Conservation (phyloP, 768 basidiomycete species). For the Fomitopsis pulvina region DNA sequence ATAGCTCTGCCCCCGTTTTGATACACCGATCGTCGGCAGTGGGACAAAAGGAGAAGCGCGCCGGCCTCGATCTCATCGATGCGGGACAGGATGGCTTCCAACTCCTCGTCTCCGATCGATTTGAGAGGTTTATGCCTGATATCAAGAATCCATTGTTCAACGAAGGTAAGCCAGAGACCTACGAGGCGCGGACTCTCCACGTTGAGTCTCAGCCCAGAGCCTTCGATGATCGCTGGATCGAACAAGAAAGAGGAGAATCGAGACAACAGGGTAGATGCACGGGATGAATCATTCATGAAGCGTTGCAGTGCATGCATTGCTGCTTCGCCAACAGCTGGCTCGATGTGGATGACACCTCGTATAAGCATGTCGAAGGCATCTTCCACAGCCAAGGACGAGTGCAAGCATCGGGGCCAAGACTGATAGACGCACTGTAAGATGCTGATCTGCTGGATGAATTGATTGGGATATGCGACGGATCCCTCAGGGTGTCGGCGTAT, state of each 20-base stretch:
- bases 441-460: slow-evolving; percentile 54
- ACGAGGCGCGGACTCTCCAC: slow-evolving; percentile 64
- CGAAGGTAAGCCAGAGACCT: slow-evolving; percentile 64
- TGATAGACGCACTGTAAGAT: slow-evolving; percentile 75
- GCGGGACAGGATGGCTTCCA: slow-evolving; percentile 36
- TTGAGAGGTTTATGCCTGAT: slow-evolving; percentile 37
- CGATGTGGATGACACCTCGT: slow-evolving; percentile 78
- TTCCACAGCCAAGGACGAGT: slow-evolving; percentile 42
- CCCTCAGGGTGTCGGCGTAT: slow-evolving; percentile 65
- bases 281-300: slow-evolving; percentile 54
- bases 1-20: slow-evolving; percentile 58
- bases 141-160: slow-evolving; percentile 60
- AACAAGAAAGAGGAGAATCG: slow-evolving; percentile 71
- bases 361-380: slow-evolving; percentile 76
- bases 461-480: slow-evolving; percentile 58
- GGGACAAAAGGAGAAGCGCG: slow-evolving; percentile 66
- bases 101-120: slow-evolving; percentile 30
- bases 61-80: slow-evolving; percentile 65
- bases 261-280: slow-evolving; percentile 52
- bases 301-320: slow-evolving; percentile 65
- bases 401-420: slow-evolving; percentile 78
- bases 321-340: slow-evolving; percentile 64
- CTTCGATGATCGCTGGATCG: slow-evolving; percentile 59
- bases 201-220: slow-evolving; percentile 53
- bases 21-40: slow-evolving; percentile 44